Base-by-base conservation (phyloP, 2,329 filamentous ascomycete genomes). In the Herpotrichia juniperi region DNA sequence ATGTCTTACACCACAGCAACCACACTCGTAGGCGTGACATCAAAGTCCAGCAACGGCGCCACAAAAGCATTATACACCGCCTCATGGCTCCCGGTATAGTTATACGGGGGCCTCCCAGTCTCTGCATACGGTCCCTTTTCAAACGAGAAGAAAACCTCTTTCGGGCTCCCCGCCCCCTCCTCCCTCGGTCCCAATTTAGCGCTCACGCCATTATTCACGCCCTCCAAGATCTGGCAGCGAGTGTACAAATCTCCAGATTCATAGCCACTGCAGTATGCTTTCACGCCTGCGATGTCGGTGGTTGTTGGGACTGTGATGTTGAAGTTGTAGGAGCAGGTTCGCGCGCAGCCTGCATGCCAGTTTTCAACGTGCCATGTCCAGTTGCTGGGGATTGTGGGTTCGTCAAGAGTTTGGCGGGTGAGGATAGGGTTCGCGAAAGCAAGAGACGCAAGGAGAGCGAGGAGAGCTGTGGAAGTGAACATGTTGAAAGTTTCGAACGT, bases 271-370 rank as follows among this genome's bases (percentile, higher is more conserved):
- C 62, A 65, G 42, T 54, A 50, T 4, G 56, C 62, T 30, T 50
- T 56, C 12, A 57, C 58, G 22, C 54, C 54, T 1, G 19, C 34
- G 17, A 59, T 58, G n/a, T 54, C 35, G 11, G 42, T 44, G 11
- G 59, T 45, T 2, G 47, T 48, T 1, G 62, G 63, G 2, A 62
- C 48, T 1, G 57, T 61, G 10, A 66, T 32, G 47, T 66, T 61
- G 57, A 65, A 65, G 51, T 53, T 26, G 54, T 63, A 65, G 50
- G 49, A 59, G 51, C 62, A 65, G n/a, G 11, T 10, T 22, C 54
- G 57, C 1, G 30, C 28, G 54, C 62, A 64, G 12, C 63, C 62
- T 2, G 59, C 57, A 6, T 54, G 32, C 60, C 56, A 64, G 34
- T 42, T 35, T 19, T 43, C 37, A 3, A 65, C 56, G 10, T 62